These are phyloP conservation scores for Lasiodiplodia sp. DNA, from an alignment of 2,329 filamentous ascomycete species.

Conservation along the genomic window DNA sequence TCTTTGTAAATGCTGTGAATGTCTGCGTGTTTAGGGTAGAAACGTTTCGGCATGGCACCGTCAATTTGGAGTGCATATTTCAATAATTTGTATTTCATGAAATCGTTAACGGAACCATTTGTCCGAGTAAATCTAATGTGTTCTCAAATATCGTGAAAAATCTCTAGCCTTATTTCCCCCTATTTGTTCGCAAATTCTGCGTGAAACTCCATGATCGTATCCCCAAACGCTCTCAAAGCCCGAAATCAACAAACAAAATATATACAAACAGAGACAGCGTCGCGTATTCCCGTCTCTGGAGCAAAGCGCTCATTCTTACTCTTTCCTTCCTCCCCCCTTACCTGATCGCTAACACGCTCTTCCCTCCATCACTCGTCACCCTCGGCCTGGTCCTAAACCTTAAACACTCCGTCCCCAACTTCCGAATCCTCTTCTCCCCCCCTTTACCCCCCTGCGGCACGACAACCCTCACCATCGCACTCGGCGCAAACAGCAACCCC, in stretches of 20 bases:
- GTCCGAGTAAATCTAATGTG: too few relatives aligned
- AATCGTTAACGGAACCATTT: too few relatives aligned
- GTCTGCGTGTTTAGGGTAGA: too few relatives aligned
- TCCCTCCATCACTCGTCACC: conserved; percentile 27
- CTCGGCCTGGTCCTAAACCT: conserved; percentile 28
- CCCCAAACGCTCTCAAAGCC: not conserved
- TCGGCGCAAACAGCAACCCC: conserved; percentile 23
- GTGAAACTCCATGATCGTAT: not conserved
- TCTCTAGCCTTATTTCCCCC: too few relatives aligned
- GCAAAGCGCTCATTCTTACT: not conserved
- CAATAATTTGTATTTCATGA: too few relatives aligned
- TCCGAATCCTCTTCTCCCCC: not conserved
- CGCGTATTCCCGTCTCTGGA: too few relatives aligned
- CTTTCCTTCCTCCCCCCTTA: not conserved
- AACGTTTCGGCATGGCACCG: too few relatives aligned
- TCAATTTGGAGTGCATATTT: too few relatives aligned
- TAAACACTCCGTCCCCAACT: conserved; percentile 25
- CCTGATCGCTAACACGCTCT: conserved; percentile 28
- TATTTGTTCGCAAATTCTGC: not conserved
- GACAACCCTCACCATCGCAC: conserved; percentile 5
- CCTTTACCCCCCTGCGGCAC: not conserved
- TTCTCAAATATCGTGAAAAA: too few relatives aligned
- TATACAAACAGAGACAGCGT: not conserved
- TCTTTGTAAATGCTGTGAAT: not conserved
- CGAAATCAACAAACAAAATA: not conserved